These are phyloP conservation scores for Solanum piurae DNA, from an alignment of 257 asterid genomes.

Conservation along the genomic window DNA sequence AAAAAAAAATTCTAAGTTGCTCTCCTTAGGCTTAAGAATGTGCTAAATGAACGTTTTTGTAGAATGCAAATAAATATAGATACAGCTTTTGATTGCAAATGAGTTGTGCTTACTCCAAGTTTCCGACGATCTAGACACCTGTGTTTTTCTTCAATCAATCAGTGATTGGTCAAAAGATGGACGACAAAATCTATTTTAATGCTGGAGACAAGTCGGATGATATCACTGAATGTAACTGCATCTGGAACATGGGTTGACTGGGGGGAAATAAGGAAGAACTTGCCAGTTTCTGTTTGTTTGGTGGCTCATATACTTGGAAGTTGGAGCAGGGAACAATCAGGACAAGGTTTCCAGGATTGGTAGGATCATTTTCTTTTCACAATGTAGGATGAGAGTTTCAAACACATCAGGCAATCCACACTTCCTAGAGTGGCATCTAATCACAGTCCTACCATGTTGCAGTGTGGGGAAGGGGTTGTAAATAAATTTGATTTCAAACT, in stretches of 20 bases:
- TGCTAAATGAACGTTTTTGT: background rate
- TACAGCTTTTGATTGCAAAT: background rate
- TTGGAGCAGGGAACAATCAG: background rate
- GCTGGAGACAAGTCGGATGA: background rate
- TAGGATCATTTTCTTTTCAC: background rate
- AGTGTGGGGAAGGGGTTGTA: background rate
- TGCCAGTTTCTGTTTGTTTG: background rate
- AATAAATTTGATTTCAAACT: background rate
- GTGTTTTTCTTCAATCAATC: background rate
- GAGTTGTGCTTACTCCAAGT: background rate
- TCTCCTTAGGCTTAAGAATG: background rate
- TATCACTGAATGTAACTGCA: background rate
- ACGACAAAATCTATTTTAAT: background rate
- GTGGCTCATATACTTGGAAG: background rate
- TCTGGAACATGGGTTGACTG: background rate
- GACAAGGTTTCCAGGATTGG: background rate
- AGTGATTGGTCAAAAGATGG: background rate
- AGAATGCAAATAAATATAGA: background rate
- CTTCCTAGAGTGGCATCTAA: background rate
- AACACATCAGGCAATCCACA: background rate
- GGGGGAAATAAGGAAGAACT: background rate
- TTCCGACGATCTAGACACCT: background rate
- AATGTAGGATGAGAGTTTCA: background rate
- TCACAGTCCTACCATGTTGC: background rate
- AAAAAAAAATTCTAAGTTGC: background rate